phyloP scores from a whole-genome alignment of 1,284 basidiomycete genomes.

The Phylloboletellus chloephorus region DNA sequence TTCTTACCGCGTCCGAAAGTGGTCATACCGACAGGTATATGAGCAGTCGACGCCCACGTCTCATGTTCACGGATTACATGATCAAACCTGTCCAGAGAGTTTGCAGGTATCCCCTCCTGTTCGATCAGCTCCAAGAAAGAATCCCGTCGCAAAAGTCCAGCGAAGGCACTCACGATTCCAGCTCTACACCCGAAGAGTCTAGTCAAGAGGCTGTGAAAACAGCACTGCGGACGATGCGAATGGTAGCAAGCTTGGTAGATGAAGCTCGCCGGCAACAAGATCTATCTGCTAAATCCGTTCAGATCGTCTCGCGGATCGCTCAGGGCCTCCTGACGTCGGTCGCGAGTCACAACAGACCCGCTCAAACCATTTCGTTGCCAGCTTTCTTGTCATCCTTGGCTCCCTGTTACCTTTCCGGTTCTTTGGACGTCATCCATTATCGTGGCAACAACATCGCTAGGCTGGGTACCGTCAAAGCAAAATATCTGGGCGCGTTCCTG shows the following conservation, averaged over 20 bases:
- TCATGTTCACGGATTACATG: constrained; percentile 75
- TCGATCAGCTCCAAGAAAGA: constrained; percentile 64
- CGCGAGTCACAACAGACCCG: constrained; percentile 30
- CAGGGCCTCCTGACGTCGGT: constrained; percentile 31
- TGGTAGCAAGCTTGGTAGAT: constrained; percentile 54
- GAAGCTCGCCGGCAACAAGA: constrained; percentile 63
- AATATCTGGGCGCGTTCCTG: constrained; percentile 84
- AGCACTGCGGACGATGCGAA: constrained; percentile 58
- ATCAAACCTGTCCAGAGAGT: constrained; percentile 88
- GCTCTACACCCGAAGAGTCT: constrained; percentile 1
- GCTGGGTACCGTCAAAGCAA: constrained; percentile 59
- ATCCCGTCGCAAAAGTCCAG: constrained; percentile 28
- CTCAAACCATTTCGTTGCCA: constrained; percentile 37
- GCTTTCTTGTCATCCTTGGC: constrained; percentile 68
- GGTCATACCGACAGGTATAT: constrained; percentile 20
- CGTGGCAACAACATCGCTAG: constrained; percentile 37
- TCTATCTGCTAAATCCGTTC: constrained; percentile 60
- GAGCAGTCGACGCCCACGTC: constrained; percentile 32
- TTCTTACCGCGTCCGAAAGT: constrained; percentile 25
- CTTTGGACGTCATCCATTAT: constrained; percentile 78
- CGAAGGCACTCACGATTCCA: constrained; percentile 15
- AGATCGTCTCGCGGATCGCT: constrained; percentile 64
- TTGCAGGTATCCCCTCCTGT: constrained; percentile 86
- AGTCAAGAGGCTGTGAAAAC: constrained; percentile 39
- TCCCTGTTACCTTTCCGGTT: constrained; percentile 70